phyloP scores from a whole-genome alignment of 108 stramenopile species.

The Poteriospumella lacustris region DNA sequence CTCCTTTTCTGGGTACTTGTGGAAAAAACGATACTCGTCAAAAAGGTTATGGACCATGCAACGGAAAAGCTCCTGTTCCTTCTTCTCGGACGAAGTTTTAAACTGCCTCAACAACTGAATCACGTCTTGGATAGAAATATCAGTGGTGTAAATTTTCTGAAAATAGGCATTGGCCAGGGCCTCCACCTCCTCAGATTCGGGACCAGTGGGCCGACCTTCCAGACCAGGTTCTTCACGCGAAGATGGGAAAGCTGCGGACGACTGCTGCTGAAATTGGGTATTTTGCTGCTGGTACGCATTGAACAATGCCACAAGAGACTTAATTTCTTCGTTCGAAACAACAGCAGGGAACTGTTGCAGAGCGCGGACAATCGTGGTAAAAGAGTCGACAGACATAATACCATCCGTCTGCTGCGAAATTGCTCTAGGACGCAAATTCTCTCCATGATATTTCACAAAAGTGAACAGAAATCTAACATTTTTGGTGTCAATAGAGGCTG shows the following conservation, averaged over 20 bases:
- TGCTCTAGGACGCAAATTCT: constrained; percentile 1
- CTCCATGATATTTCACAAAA: constrained; percentile 14
- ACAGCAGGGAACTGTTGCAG: constrained; percentile 3
- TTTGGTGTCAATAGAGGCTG: background rate
- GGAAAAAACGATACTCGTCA: constrained; percentile 96
- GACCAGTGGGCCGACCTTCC: background rate
- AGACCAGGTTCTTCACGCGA: no score
- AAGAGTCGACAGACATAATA: constrained; percentile 10
- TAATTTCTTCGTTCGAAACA: constrained; percentile 4
- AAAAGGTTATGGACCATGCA: constrained; percentile 98
- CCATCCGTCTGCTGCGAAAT: background rate
- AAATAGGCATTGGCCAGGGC: constrained; percentile 90
- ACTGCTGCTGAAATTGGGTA: background rate
- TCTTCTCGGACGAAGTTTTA: constrained; percentile 75
- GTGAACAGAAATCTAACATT: background rate
- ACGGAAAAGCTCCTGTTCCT: constrained; percentile 95
- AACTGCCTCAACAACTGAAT: constrained; percentile 90
- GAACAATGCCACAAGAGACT: background rate
- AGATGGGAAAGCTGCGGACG: background rate
- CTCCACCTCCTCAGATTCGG: constrained; percentile 71
- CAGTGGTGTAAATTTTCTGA: constrained; percentile 91
- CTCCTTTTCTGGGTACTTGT: constrained; percentile 96
- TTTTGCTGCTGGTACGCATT: background rate
- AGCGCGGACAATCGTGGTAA: background rate
- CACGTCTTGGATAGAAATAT: constrained; percentile 84